Conservation (phyloP, 2,329 filamentous ascomycete species). For the Fusarium chlamydosporum region DNA sequence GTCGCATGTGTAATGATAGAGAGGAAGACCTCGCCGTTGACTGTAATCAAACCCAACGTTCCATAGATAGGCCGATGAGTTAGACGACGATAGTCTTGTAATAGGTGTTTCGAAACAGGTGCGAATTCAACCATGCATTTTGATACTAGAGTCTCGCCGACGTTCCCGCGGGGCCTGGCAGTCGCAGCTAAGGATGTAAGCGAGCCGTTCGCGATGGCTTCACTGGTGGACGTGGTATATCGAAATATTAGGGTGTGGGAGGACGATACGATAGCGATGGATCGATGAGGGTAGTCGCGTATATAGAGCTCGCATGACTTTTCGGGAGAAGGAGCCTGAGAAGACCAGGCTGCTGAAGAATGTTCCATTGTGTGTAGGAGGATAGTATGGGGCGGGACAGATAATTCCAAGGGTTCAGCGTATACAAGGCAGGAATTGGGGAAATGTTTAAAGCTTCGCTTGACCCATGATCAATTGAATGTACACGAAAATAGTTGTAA, state of each 20-base stretch:
- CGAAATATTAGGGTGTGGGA: conserved; percentile 88
- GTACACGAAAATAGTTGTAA: not conserved
- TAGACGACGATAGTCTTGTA: conserved; percentile 82
- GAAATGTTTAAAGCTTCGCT: conserved; percentile 19
- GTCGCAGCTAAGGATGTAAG: conserved; percentile 67
- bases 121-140: conserved; percentile 92
- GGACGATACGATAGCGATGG: conserved; percentile 86
- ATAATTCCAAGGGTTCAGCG: conserved; percentile 35
- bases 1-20: conserved; percentile 87
- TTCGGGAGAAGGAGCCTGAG: conserved; percentile 65
- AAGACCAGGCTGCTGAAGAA: conserved; percentile 60
- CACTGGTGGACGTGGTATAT: conserved; percentile 77
- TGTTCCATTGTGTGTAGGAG: conserved; percentile 62
- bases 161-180: conserved; percentile 59
- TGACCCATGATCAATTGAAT: conserved; percentile 29
- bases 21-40: conserved; percentile 88
- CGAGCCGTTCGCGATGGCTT: conserved; percentile 70
- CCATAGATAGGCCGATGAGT: conserved; percentile 83
- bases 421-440: conserved; percentile 28
- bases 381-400: conserved; percentile 18
- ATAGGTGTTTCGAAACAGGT: conserved; percentile 72
- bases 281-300: conserved; percentile 87
- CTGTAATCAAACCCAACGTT: conserved; percentile 88
- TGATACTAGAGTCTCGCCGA: conserved; percentile 63
- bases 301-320: conserved; percentile 84